Base-by-base conservation (phyloP, 768 basidiomycete genomes). In the Mrakia frigida region DNA sequence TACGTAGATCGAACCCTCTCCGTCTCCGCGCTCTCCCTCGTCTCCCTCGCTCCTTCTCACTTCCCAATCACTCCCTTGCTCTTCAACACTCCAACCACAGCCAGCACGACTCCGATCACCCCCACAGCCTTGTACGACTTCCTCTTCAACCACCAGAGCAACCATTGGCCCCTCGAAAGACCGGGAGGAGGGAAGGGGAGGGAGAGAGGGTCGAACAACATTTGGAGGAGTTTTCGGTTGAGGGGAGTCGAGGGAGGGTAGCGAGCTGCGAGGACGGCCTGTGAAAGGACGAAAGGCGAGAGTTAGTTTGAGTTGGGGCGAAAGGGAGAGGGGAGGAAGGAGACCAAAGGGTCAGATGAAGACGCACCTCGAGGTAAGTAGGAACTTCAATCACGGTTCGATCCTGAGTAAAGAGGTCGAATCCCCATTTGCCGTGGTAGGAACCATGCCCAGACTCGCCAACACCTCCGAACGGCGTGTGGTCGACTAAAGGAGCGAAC, bases 391-490 rank as follows among this genome's bases (percentile, higher is more conserved):
- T 68, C 9, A 18, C 50, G 0, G 70, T 46, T 23, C 76, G 70
- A 16, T 72, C 71, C 23, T 77, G 76, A 6, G 76, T 52, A 53
- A 77, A 77, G 3, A 77, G 52, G 25, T 77, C 65, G 70, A 77
- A 77, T 23, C 76, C 76, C 50, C 65, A 68, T 9, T 53, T 63
- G 35, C 76, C 76, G 35, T 71, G 76, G 52, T 77, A 77, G 13
- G 76, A 65, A 1, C 76, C 76, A 37, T 77, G 71, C 3, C 76
- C 76, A 3, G 71, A 73, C 7, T 21, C 70, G 28, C 76, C 76
- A 6, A 77, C 65, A 18, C 76, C 76, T 13, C 71, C 70, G 37
- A 77, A 77, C 5, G 76, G 76, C 14, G 72, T 50, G 33, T 46
- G 33, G 35, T 60, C 56, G 35, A 70, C 25, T 50, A 18, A n/a